Evolutionary conservation across 1,139 yeast species (phyloP), one percentile per base, ranked within the genome.

Genomic region (Candida buenavistaensis): DNA sequence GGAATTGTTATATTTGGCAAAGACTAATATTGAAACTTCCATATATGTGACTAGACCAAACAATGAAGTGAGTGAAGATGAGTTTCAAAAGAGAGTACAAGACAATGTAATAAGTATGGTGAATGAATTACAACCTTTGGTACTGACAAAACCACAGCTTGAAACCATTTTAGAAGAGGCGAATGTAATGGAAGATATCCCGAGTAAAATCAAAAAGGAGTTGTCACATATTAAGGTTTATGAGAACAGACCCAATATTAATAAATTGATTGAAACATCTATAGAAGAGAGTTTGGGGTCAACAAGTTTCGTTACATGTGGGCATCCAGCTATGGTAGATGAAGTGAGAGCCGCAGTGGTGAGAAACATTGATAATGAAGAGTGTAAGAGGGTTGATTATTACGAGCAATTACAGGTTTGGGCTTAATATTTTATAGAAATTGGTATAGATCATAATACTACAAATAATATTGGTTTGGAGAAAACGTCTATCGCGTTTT

Each of bases 261-360:
- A 55, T 3, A 48, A 47, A 15, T 27, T 75, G n/a, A 65, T 77
- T 4, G 44, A 44, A 6, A 41, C 52, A 2, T 71, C 67, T 35
- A 56, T 75, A 5, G 46, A 47, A 8, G 66, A 59, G 30, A 54
- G 75, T 5, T 39, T 39, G 6, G 72, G 72, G 2, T 61, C 78
- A 0, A 50, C 72, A 16, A 72, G 73, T 9, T 64, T 69, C 44
- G 64, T 71, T 14, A 58, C 70, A 1, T 75, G 80, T 51, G 78
- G 75, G 0, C 76, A 72, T 41, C 72, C 76, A 10, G 53, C 54
- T 11, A 63, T 72, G 71, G 71, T 64, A 26, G 87, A 80, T 54
- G 68, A 66, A 28, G 52, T 73, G 10, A 68, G 71, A 38, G 54
- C 53, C 7, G 49, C 60, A 1, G 66, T 62, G 11, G 66, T 56